Evolutionary conservation across 1,139 yeast genomes (phyloP).

Genomic region (Scheffersomyces parashehatae): DNA sequence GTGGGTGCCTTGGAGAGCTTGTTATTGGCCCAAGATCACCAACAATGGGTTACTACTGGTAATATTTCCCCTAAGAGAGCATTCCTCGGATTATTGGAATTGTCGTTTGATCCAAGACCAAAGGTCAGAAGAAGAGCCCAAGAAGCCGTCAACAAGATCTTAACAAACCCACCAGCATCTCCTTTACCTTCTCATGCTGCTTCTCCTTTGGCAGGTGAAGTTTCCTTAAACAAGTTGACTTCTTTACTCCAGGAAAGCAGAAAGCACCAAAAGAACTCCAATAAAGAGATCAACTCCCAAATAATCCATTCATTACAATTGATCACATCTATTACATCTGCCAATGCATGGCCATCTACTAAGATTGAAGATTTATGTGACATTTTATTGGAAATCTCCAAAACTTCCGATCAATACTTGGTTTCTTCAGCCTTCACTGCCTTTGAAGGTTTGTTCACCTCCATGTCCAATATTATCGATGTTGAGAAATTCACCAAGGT

Average conservation of each 20-base stretch:
- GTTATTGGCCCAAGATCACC: conserved; percentile 76
- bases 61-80: conserved; percentile 81
- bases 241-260: conserved; percentile 37
- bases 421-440: conserved; percentile 82
- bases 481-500: conserved; percentile 62
- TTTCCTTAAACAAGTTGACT: conserved; percentile 57
- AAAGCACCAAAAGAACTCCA: conserved; percentile 35
- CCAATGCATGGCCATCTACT: conserved; percentile 79
- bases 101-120: conserved; percentile 87
- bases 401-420: conserved; percentile 80
- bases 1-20: conserved; percentile 83
- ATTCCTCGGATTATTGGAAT: conserved; percentile 73
- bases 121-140: conserved; percentile 95
- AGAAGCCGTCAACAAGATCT: conserved; percentile 70
- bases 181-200: conserved; percentile 81
- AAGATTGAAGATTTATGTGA: conserved; percentile 77
- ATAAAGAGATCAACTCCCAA: conserved; percentile 52
- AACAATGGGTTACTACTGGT: conserved; percentile 62
- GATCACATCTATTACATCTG: conserved; percentile 63
- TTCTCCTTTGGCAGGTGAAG: conserved; percentile 65
- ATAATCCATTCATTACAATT: conserved; percentile 79
- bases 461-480: conserved; percentile 69
- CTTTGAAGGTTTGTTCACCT: conserved; percentile 78
- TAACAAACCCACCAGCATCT: conserved; percentile 76
- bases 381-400: conserved; percentile 68